Evolutionary conservation across 2,329 filamentous ascomycete genomes (phyloP), one percentile per base, ranked within the genome.

Genomic region (Ophiocordyceps unilateralis): DNA sequence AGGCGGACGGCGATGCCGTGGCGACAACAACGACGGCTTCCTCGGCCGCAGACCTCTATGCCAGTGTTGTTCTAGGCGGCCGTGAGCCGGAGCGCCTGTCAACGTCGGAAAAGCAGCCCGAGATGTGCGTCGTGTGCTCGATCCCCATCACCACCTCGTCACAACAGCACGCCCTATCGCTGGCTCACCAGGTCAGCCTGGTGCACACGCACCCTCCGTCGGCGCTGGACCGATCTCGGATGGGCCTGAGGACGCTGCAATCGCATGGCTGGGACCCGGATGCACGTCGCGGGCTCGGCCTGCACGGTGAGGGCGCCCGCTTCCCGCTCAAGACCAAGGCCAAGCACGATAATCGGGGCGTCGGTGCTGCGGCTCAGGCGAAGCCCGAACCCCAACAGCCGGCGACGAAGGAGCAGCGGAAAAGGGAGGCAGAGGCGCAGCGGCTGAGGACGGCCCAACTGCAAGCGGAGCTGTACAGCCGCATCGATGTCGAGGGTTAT

Each of bases 231-330:
- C 71, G 83, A 28, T 72, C 68, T 5, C 70, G 81, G 39, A 82
- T 83, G 67, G 83, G 83, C 0, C 63, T 87, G 7, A 64, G 71
- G 5, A 74, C 81, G 23, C 68, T 88, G 26, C 66, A 74, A 42
- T 67, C 73, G 1, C 72, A 81, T 45, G 83, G 83, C 23, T 88
- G 81, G 76, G 78, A 88, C 51, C 80, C 82, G 0, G 83, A 88
- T 58, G 67, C 75, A 23, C 67, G 85, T 3, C 59, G 64, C 15
- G 88, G 88, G 0, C 67, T 95, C 0, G 88, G 88, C 0, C 72
- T 72, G 10, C 62, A 65, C 2, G 78, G 82, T 1, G 74, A 82
- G 49, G 88, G 88, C 3, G 79, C 85, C 46, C 68, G 80, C 36
- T 79, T 78, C 49, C 88, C 88, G 1, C 68, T 95, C 48, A 86